Evolutionary conservation across 1,284 basidiomycete species (phyloP), one percentile per base, ranked within the genome.

Genomic region (Puccinia hordei): DNA sequence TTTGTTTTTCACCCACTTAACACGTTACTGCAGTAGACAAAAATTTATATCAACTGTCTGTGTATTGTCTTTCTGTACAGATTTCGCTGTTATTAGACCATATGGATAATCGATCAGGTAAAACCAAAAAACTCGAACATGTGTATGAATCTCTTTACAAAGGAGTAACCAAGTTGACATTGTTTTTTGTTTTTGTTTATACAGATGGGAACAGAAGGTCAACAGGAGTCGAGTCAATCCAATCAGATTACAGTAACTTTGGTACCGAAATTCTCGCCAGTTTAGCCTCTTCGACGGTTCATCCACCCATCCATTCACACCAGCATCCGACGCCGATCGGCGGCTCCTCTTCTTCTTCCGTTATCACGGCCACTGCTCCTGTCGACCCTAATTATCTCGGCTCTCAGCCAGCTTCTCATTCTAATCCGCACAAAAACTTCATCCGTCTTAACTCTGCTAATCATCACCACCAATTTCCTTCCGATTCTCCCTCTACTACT

Each of bases 31-130:
- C n/a, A n/a, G n/a, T n/a, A n/a, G 61, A 15, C 12, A 13, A 5
- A 33, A 30, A 53, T n/a, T 5, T 15, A 46, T 22, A 51, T 33
- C 30, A n/a, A 49, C 2, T 30, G 30, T 30, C 35, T 9, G 66
- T 44, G 27, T 41, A 33, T 68, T 22, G 30, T 4, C 33, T 41
- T n/a, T 53, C 35, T 46, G 27, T 38, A 10, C 30, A 78, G 76
- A 78, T 78, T 35, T 69, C 76, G 33, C 59, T 78, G 33, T 55
- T 78, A 24, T 30, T 78, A 12, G 76, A 78, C 69, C 76, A 78
- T 33, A 78, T 78, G 76, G 76, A 78, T 17, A 78, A 71, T 49
- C 63, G 66, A 41, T 78, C 76, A 33, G 65, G 65, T 61, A 44
- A 17, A 63, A 3, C 8, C 22, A 8, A 53, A 19, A 53, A 4